Evolutionary conservation across 139 green algal species (phyloP), one percentile per base, ranked within the genome.

Genomic region (Edaphochlamys debaryana): DNA sequence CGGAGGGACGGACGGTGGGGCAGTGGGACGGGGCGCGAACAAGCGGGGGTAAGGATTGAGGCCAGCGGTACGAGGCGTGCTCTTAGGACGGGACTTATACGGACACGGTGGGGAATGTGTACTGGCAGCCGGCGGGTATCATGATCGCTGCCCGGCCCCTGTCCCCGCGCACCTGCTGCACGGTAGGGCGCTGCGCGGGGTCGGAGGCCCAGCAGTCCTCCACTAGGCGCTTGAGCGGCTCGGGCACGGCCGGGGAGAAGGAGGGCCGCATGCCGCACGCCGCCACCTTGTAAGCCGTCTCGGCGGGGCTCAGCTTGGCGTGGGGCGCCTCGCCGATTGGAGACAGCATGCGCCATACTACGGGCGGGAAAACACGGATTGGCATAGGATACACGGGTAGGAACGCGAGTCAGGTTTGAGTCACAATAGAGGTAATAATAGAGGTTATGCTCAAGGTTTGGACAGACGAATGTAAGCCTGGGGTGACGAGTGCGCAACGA

Each of bases 261-360:
- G 78, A 36, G 29, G 78, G 78, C 27, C 78, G 78, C 64, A 84
- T 84, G 78, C 78, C 78, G 66, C 78, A 75, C 27, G 52, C 78
- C 36, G 70, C 48, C 27, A 84, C 78, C 78, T 84, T 84, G 67
- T 84, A 84, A 0, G 66, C 66, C 36, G 68, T 48, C 78, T 84
- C 78, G 15, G 78, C 45, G 5, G 78, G 64, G 2, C 36, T 34
- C 37, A 84, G 38, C 50, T 76, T 68, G 25, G 20, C 36, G 78
- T 84, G 76, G 17, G 78, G 78, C 13, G 78, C 66, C 27, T 68
- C 66, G 36, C 78, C 78, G 42, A 42, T 54, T 32, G 63, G 37
- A 2, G 78, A 84, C 48, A 84, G 45, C 78, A 84, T 76, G 62
- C 78, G 48, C 66, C 67, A 84, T 50, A 84, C 76, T 82, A 63